Conservation (phyloP, 306 rosid genomes). For the Prunus armeniaca region DNA sequence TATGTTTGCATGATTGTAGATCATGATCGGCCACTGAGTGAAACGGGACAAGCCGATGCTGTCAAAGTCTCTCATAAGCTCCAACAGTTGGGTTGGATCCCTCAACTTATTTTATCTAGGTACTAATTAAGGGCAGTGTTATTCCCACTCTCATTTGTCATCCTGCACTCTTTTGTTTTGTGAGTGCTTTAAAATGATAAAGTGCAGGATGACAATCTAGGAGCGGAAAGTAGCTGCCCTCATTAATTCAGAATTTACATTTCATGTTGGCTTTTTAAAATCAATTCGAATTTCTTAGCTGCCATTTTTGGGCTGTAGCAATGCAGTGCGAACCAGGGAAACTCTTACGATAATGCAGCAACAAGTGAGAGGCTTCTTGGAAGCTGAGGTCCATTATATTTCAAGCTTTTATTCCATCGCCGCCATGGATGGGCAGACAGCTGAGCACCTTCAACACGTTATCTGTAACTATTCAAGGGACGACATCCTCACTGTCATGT, state of each 20-base stretch:
- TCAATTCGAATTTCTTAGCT: conserved; percentile 6
- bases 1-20: conserved; percentile 33
- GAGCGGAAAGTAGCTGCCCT: neutral
- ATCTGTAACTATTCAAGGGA: conserved; percentile 73
- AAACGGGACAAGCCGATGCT: conserved; percentile 73
- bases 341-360: conserved; percentile 87
- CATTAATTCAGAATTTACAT: conserved; percentile 9
- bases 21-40: conserved; percentile 93
- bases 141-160: too few species aligned
- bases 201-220: neutral
- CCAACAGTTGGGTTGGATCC: conserved; percentile 85
- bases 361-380: conserved; percentile 58
- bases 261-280: neutral
- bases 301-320: conserved; percentile 46
- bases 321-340: conserved; percentile 77
- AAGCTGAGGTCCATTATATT: conserved; percentile 80
- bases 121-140: conserved; percentile 23
- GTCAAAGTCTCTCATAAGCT: conserved; percentile 62
- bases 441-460: conserved; percentile 81
- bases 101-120: conserved; percentile 91
- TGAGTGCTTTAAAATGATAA: neutral
- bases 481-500: conserved; percentile 80
- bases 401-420: conserved; percentile 96
- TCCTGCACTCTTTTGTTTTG: neutral
- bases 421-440: conserved; percentile 99